Percentiles rank a stretch among this genome's conserved stretches.
Evolutionary conservation across 768 basidiomycete genomes (phyloP).

Genomic region (Sarcomyxa edulis): DNA sequence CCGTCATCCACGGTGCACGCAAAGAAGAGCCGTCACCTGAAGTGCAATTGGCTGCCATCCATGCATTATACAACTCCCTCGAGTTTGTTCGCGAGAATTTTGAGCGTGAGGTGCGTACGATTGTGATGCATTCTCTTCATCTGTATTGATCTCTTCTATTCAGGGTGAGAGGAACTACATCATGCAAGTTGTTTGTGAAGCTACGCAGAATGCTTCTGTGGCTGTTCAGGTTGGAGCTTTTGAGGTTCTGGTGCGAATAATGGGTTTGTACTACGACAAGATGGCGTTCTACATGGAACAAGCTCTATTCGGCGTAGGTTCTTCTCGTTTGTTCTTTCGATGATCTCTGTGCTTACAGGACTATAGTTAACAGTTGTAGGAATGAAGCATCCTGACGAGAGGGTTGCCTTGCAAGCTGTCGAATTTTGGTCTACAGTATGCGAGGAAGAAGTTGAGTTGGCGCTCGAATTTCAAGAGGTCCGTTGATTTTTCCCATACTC

Average conservation of each 20-base stretch:
- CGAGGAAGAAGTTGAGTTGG: slow-evolving; percentile 93
- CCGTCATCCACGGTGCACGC: slow-evolving; percentile 95
- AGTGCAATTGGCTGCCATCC: slow-evolving; percentile 90
- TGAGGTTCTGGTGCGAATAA: slow-evolving; percentile 92
- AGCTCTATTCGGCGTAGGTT: slow-evolving; percentile 89
- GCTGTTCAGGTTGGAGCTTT: slow-evolving; percentile 94
- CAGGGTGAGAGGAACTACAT: slow-evolving; percentile 99
- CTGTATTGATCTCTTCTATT: slow-evolving; percentile 8
- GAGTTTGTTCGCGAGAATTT: slow-evolving; percentile 99
- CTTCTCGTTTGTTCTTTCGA: slow-evolving; percentile 7
- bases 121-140: slow-evolving; percentile 1
- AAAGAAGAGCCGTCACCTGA: slow-evolving; percentile 91
- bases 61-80: slow-evolving; percentile 89
- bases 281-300: slow-evolving; percentile 99
- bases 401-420: slow-evolving; percentile 91
- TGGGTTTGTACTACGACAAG: slow-evolving; percentile 98
- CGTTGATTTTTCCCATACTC: slow-evolving; percentile 9
- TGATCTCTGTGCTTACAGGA: slow-evolving; percentile 11
- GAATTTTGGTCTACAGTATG: slow-evolving; percentile 99
- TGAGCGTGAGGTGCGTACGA: slow-evolving; percentile 82
- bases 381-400: slow-evolving; percentile 91
- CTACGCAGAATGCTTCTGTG: slow-evolving; percentile 79
- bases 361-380: slow-evolving; percentile 89
- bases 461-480: slow-evolving; percentile 89
- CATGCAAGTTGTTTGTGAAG: slow-evolving; percentile 99